Base-by-base conservation (phyloP, 2,329 filamentous ascomycete genomes). In the Alternaria solani region DNA sequence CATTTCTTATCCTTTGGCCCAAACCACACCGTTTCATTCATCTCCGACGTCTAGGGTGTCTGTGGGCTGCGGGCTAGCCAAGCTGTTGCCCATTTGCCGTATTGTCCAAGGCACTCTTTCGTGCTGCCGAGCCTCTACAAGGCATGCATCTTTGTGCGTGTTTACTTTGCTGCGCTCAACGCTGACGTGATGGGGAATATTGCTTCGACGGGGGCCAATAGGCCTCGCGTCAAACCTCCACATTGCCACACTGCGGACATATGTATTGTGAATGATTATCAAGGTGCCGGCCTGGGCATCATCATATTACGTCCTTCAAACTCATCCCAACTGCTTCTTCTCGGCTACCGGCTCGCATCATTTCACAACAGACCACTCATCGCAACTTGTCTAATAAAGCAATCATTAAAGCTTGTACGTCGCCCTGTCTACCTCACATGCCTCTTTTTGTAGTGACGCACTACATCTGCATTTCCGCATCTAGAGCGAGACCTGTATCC, bases 31-130 rank as follows among this genome's bases (percentile, higher is more conserved):
- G 57, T 49, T 55, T 57, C 60, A 58, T 61, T 57, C 39, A 55
- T 58, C 61, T 66, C 55, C 53, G 55, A 66, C 53, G 53, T 57
- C 47, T 58, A 39, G 54, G 11, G 53, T 57, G 32, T 9, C 28
- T 54, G 8, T 26, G 23, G 51, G 23, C 23, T 55, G n/a, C 23
- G 42, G 20, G 41, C 20, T 14, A 25, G 16, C 23, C 9, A 28
- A 7, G 46, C 20, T 9, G 20, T 16, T 16, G 30, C 12, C 32
- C 32, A 48, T 25, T 36, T 48, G 46, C 46, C 46, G 20, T 36
- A 36, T 18, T 25, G 9, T 25, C 32, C 32, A 20, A 47, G 34
- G 8, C 18, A 34, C 30, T 5, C 8, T n/a, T 48, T 11, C 9
- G 46, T 36, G 20, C 46, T 18, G 11, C 46, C 7, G 18, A 34